Evolutionary conservation across 768 basidiomycete genomes (phyloP).

Genomic region (Glaciozyma antarctica): DNA sequence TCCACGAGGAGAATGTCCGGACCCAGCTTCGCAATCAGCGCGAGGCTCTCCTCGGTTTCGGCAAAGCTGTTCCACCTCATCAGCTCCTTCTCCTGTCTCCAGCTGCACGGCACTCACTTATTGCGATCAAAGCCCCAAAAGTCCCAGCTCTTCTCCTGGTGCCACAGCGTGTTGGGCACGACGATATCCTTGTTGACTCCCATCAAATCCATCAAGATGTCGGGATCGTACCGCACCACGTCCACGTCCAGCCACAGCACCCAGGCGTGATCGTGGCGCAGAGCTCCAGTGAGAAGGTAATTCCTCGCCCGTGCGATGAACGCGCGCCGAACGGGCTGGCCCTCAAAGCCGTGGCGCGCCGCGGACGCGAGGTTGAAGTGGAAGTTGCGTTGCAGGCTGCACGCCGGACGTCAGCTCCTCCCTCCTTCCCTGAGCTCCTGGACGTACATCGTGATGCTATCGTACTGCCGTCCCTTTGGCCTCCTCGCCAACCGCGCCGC

Average conservation of each 20-base stretch:
- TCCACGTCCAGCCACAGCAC: constrained; percentile 25
- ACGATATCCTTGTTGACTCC: constrained; percentile 16
- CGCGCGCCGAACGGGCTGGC: constrained; percentile 14
- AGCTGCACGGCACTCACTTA: background rate
- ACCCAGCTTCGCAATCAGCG: constrained; percentile 4
- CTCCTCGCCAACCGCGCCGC: background rate
- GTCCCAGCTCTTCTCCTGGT: constrained; percentile 12
- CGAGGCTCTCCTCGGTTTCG: constrained; percentile 17
- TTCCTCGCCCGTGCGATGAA: constrained; percentile 22
- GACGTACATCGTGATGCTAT: constrained; percentile 7
- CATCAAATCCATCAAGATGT: constrained; percentile 18
- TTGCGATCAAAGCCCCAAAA: no score
- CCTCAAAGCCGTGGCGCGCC: constrained; percentile 16
- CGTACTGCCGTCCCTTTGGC: constrained; percentile 2
- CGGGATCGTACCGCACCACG: constrained; percentile 18
- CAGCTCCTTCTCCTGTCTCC: no score
- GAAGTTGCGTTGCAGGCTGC: constrained; percentile 12
- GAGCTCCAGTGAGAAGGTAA: constrained; percentile 3
- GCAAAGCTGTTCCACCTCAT: constrained; percentile 6
- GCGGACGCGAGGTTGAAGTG: constrained; percentile 7
- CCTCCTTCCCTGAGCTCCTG: no score
- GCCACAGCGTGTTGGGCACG: constrained; percentile 20
- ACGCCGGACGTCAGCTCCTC: background rate
- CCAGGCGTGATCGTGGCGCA: constrained; percentile 11
- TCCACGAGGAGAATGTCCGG: constrained; percentile 18